These are phyloP conservation scores for Spizellomyces sp. DNA, from an alignment of 192 early-diverging fungal species.

Conservation along the genomic window DNA sequence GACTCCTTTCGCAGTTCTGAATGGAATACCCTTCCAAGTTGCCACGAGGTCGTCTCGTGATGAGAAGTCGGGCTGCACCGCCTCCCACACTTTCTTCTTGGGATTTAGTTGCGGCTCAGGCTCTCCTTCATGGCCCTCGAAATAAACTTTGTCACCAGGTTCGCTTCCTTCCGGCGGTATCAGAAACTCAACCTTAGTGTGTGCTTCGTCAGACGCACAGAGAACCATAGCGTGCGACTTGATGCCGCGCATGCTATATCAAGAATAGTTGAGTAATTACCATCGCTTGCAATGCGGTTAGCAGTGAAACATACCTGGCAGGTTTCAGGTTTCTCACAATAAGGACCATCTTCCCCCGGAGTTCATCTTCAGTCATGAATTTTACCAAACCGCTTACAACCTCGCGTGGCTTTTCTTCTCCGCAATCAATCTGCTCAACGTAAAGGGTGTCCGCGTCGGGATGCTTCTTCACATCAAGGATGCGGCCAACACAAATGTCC, in stretches of 20 bases:
- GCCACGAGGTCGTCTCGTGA: conserved; percentile 55
- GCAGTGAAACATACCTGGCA: conserved; percentile 50
- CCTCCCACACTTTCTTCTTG: conserved; percentile 98
- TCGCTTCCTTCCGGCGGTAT: conserved; percentile 80
- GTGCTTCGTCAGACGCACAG: conserved; percentile 81
- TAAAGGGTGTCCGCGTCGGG: conserved; percentile 96
- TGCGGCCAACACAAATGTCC: conserved; percentile 92
- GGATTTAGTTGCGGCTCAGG: conserved; percentile 93
- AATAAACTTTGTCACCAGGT: conserved; percentile 90
- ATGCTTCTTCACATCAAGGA: conserved; percentile 81
- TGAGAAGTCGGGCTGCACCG: conserved; percentile 82
- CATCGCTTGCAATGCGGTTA: background rate
- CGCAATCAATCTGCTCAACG: conserved; percentile 92
- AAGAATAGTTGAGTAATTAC: background rate
- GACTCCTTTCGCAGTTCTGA: conserved; percentile 50
- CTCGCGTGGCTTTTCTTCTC: conserved; percentile 80
- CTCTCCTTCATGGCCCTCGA: conserved; percentile 78
- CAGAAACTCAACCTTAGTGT: conserved; percentile 88
- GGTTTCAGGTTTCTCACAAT: conserved; percentile 96
- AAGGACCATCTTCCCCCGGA: conserved; percentile 55
- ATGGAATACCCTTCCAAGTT: conserved; percentile 52
- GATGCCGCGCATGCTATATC: conserved; percentile 80
- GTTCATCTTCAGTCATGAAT: conserved; percentile 86
- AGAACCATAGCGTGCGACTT: conserved; percentile 97
- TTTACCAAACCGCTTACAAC: conserved; percentile 94